Conservation (phyloP, 345 rosid species). For the Theobroma cacao region DNA sequence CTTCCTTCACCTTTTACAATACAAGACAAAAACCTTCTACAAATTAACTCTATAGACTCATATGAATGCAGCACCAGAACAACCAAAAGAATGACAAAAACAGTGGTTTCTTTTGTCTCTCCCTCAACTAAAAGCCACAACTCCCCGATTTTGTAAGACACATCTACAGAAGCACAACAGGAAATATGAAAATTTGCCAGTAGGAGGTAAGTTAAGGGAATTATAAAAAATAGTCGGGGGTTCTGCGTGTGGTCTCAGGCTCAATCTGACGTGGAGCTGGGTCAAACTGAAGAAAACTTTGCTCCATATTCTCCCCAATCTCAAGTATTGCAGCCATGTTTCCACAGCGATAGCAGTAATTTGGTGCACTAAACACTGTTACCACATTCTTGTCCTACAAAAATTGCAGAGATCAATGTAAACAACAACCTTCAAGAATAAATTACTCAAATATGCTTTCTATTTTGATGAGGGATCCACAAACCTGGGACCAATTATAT, state of each 20-base stretch:
- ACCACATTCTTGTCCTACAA: slow-evolving; percentile 74
- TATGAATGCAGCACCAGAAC: slow-evolving; percentile 20
- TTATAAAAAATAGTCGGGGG: slow-evolving; percentile 85
- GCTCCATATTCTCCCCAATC: slow-evolving; percentile 82
- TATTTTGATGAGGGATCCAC: slow-evolving; percentile 3
- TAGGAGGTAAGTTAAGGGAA: slow-evolving; percentile 17
- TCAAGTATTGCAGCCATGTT: slow-evolving; percentile 90
- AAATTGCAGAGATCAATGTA: neutral
- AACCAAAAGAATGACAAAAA: slow-evolving; percentile 33
- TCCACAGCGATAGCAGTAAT: slow-evolving; percentile 79
- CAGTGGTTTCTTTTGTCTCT: slow-evolving; percentile 23
- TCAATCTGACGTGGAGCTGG: slow-evolving; percentile 89
- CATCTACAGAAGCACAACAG: slow-evolving; percentile 45
- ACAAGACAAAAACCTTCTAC: slow-evolving; percentile 25
- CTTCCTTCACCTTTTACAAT: slow-evolving; percentile 27
- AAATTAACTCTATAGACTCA: slow-evolving; percentile 30
- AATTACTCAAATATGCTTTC: neutral
- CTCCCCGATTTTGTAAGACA: slow-evolving; percentile 26
- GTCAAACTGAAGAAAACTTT: slow-evolving; percentile 80
- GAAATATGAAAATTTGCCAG: slow-evolving; percentile 16
- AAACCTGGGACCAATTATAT: slow-evolving; percentile 83
- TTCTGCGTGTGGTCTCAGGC: slow-evolving; percentile 76
- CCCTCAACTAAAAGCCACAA: slow-evolving; percentile 26
- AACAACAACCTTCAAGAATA: neutral
- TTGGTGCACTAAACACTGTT: slow-evolving; percentile 83